Evolutionary conservation across 768 basidiomycete genomes (phyloP).

Genomic region (Psilocybe cyanescens): DNA sequence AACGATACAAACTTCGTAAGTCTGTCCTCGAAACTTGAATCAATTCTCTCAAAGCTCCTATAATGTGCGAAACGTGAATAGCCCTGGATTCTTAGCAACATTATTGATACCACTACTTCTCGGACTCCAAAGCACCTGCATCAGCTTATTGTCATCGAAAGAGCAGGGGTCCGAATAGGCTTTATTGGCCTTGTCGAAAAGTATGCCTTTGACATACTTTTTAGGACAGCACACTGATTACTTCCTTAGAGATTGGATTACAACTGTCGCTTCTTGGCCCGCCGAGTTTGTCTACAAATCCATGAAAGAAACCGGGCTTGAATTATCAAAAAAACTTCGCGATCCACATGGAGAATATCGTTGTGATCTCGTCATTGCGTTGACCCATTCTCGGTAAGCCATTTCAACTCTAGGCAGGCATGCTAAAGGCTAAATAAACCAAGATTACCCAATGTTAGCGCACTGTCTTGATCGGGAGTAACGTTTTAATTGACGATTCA

Average conservation of each 20-base stretch:
- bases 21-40: slow-evolving; percentile 7
- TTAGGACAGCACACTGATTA: neutral
- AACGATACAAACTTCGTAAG: slow-evolving; percentile 76
- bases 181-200: slow-evolving; percentile 88
- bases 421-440: neutral
- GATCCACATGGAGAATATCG: slow-evolving; percentile 68
- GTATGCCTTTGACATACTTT: slow-evolving; percentile 38
- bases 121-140: slow-evolving; percentile 62
- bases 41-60: neutral
- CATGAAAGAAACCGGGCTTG: slow-evolving; percentile 74
- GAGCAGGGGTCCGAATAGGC: slow-evolving; percentile 72
- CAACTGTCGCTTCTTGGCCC: slow-evolving; percentile 88
- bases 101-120: slow-evolving; percentile 70
- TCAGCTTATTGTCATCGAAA: slow-evolving; percentile 69
- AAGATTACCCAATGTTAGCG: slow-evolving; percentile 53
- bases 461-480: neutral
- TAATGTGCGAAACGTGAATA: slow-evolving; percentile 28
- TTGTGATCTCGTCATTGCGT: slow-evolving; percentile 83
- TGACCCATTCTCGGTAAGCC: slow-evolving; percentile 78
- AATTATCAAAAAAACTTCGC: slow-evolving; percentile 74
- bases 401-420: neutral
- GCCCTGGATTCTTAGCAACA: slow-evolving; percentile 93
- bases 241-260: slow-evolving; percentile 79
- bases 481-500: neutral
- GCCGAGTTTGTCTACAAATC: slow-evolving; percentile 73